phyloP scores from a whole-genome alignment of 1,139 yeast species.

The Eremothecium sinecaudum region DNA sequence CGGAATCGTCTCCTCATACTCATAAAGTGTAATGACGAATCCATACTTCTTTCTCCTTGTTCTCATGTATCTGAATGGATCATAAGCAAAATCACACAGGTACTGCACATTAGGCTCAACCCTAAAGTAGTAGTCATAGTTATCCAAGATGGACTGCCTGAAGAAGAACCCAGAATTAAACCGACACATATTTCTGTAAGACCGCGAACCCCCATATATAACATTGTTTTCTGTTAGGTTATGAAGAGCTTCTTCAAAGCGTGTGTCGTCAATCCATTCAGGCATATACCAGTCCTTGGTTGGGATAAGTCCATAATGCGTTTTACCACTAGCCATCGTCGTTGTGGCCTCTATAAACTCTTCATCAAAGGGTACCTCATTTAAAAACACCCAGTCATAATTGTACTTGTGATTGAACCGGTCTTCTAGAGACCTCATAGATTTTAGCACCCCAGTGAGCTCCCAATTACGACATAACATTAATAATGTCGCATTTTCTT shows the following conservation, averaged over 20 bases:
- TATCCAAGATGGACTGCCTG: slow-evolving; percentile 54
- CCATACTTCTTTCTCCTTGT: slow-evolving; percentile 70
- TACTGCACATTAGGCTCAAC: slow-evolving; percentile 88
- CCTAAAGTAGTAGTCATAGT: slow-evolving; percentile 82
- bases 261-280: slow-evolving; percentile 34
- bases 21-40: slow-evolving; percentile 68
- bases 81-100: slow-evolving; percentile 66
- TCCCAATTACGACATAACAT: slow-evolving; percentile 68
- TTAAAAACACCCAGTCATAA: slow-evolving; percentile 84
- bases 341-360: slow-evolving; percentile 58
- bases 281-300: slow-evolving; percentile 66
- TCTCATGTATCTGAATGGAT: slow-evolving; percentile 82
- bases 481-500: slow-evolving; percentile 53
- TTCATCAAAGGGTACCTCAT: slow-evolving; percentile 67
- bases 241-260: slow-evolving; percentile 41
- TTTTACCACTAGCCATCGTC: slow-evolving; percentile 63
- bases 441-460: slow-evolving; percentile 48
- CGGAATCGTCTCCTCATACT: slow-evolving; percentile 75
- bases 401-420: slow-evolving; percentile 57
- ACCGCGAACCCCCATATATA: slow-evolving; percentile 65
- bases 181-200: slow-evolving; percentile 78
- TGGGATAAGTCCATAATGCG: slow-evolving; percentile 65
- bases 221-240: slow-evolving; percentile 51
- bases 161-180: slow-evolving; percentile 78
- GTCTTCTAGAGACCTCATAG: slow-evolving; percentile 61